A percentile compares a stretch with the other conserved stretches of the same genome.
Conservation (phyloP, 495 filamentous ascomycete genomes). For the Aeminium ludgeri region DNA sequence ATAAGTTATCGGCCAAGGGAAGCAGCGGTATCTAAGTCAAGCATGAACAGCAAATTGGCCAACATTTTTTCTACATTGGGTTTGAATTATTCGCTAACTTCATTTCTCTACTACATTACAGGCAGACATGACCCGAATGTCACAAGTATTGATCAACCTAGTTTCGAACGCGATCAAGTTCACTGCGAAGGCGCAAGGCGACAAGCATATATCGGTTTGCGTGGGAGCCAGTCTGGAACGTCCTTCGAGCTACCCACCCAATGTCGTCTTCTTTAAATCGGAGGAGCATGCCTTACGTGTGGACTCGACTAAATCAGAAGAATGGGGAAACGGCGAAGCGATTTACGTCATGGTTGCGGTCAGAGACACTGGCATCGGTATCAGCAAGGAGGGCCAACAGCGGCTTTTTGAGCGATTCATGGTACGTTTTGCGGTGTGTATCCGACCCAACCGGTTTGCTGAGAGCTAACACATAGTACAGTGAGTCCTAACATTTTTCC, state of each 20-base stretch:
- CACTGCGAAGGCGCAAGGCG: constrained; percentile 18
- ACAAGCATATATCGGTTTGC: constrained; percentile 16
- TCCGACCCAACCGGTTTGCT: too few species aligned
- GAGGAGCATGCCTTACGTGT: constrained; percentile 13
- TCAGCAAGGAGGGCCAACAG: constrained; percentile 18
- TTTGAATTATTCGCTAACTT: too few species aligned
- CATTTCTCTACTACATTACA: too few species aligned
- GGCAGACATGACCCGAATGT: too few species aligned
- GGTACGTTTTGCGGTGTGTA: too few species aligned
- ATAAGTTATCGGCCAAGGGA: too few species aligned
- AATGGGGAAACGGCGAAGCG: constrained; percentile 21
- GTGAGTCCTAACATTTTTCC: too few species aligned
- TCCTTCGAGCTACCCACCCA: constrained; percentile 21
- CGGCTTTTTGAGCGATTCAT: constrained; percentile 23
- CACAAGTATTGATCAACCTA: too few species aligned
- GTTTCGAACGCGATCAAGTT: constrained; percentile 25
- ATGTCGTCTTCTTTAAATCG: constrained; percentile 22
- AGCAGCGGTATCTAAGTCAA: too few species aligned
- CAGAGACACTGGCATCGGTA: constrained; percentile 26
- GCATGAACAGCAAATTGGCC: too few species aligned
- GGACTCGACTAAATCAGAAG: constrained; percentile 17
- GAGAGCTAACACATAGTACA: too few species aligned
- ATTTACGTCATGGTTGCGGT: constrained; percentile 25
- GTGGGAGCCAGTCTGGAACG: constrained; percentile 18
- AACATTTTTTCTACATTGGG: too few species aligned